These are phyloP conservation scores for Galerina sulciceps DNA, from an alignment of 768 basidiomycete genomes.

Conservation along the genomic window DNA sequence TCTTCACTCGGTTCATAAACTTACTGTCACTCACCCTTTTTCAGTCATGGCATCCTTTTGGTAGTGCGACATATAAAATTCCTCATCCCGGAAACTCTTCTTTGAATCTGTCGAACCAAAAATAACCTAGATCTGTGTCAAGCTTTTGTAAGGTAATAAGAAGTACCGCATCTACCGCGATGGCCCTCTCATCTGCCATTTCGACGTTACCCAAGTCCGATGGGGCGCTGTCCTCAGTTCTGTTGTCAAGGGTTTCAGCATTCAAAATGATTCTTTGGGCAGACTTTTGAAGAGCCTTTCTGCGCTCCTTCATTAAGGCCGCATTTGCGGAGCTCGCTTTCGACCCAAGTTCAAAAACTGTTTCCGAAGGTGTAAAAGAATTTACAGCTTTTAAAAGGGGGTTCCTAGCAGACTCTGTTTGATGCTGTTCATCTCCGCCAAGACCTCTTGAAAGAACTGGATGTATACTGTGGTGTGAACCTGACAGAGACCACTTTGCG, in stretches of 20 bases:
- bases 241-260: constrained; percentile 35
- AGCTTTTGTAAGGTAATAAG: background rate
- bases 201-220: constrained; percentile 43
- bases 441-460: constrained; percentile 62
- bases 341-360: constrained; percentile 87
- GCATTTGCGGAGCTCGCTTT: constrained; percentile 68
- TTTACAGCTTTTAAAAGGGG: constrained; percentile 75
- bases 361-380: constrained; percentile 85
- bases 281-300: constrained; percentile 76
- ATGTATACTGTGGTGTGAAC: constrained; percentile 67
- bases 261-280: constrained; percentile 48
- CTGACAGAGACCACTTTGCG: constrained; percentile 71
- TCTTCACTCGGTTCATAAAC: background rate
- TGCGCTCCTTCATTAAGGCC: constrained; percentile 85
- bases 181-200: constrained; percentile 81
- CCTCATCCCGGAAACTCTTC: constrained; percentile 70
- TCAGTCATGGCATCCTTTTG: constrained; percentile 88
- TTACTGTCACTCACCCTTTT: constrained; percentile 68
- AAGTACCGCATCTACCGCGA: constrained; percentile 55
- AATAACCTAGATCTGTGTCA: constrained; percentile 51
- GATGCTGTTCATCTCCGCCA: constrained; percentile 37
- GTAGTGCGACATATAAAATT: constrained; percentile 92
- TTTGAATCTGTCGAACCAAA: constrained; percentile 61
- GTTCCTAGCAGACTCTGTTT: constrained; percentile 60
- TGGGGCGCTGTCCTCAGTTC: constrained; percentile 37